Percentiles rank a stretch among this genome's conserved stretches.
Evolutionary conservation across 257 asterid genomes (phyloP).

Genomic region (Linderniella brevidens): DNA sequence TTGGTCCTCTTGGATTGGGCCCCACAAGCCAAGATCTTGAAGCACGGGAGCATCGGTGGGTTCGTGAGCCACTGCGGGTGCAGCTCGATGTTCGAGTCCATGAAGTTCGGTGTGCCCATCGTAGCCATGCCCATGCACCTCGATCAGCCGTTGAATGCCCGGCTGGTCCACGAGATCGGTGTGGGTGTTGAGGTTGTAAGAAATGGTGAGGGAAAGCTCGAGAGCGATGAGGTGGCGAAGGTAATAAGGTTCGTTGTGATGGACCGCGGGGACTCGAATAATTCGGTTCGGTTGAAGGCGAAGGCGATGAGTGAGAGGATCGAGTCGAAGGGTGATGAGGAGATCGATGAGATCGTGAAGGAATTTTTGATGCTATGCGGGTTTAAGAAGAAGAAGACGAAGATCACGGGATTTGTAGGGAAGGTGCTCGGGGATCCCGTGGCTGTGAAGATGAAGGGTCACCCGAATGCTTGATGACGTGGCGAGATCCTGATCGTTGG

Average conservation of each 20-base stretch:
- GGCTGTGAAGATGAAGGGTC: too few relatives aligned
- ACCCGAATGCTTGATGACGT: too few relatives aligned
- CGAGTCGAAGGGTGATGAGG: neutral
- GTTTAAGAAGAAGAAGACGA: too few relatives aligned
- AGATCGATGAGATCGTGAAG: too few relatives aligned
- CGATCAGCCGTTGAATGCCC: constrained; percentile 32
- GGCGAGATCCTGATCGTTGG: too few relatives aligned
- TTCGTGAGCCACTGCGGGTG: constrained; percentile 39
- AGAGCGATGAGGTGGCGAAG: constrained; percentile 15
- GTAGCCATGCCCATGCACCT: constrained; percentile 43
- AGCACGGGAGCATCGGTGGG: constrained; percentile 22
- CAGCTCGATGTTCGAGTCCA: constrained; percentile 29
- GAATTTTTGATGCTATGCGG: too few relatives aligned
- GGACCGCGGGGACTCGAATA: constrained; percentile 19
- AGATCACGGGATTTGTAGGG: too few relatives aligned
- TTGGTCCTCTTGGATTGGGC: constrained; percentile 37
- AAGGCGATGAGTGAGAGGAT: constrained; percentile 4
- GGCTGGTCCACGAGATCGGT: constrained; percentile 26
- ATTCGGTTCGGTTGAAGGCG: constrained; percentile 17
- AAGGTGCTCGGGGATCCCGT: too few relatives aligned
- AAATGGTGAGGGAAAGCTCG: constrained; percentile 16
- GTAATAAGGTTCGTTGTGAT: constrained; percentile 21
- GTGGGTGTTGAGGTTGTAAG: constrained; percentile 19
- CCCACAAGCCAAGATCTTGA: constrained; percentile 22
- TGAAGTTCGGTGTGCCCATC: constrained; percentile 29